Base-by-base conservation (phyloP, 345 rosid genomes). In the Dimocarpus longan region DNA sequence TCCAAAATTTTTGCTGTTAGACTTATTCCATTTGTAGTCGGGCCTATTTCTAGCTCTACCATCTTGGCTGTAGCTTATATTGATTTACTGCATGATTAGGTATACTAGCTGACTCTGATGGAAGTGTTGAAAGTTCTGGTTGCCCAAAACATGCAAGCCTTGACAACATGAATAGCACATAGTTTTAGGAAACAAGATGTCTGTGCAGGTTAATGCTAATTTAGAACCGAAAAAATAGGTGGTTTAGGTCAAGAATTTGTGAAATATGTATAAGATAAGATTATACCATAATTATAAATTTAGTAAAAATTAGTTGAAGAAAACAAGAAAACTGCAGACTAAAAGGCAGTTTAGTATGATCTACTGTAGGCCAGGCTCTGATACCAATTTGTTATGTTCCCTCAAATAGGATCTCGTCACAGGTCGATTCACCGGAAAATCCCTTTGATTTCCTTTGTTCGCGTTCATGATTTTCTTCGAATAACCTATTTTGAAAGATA, bases 1-100 rank as follows among this genome's bases (percentile, higher is more conserved):
- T 63, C 72, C 56, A 52, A 48, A 59, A 64, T 21, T 70, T 64
- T 59, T 15, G 63, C 54, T 68, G 54, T 66, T 46, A 37, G 78
- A 56, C 42, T 28, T 81, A 42, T 54, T 26, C 60, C 15, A 48
- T 68, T 60, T 80, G 4, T 15, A 66, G 18, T 44, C 24, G 68
- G 19, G 28, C 57, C 63, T 76, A 59, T 57, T 79, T 54, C n/a
- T 26, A 10, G 22, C 5, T 44, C 13, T 46, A 46, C 54, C 56
- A 22, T 67, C 66, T 21, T 52, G 50, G 8, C 39, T 50, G 71
- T 46, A 50, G 22, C 26, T 7, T 66, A 22, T 44, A 12, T 68
- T 24, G 65, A 42, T 70, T 57, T 66, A 42, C 37, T 16, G 26
- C 22, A 26, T 52, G 11, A n/a, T 8, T 21, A 60, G 8, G 10